phyloP scores from a whole-genome alignment of 2,329 filamentous ascomycete genomes.

The Capronia coronata region DNA sequence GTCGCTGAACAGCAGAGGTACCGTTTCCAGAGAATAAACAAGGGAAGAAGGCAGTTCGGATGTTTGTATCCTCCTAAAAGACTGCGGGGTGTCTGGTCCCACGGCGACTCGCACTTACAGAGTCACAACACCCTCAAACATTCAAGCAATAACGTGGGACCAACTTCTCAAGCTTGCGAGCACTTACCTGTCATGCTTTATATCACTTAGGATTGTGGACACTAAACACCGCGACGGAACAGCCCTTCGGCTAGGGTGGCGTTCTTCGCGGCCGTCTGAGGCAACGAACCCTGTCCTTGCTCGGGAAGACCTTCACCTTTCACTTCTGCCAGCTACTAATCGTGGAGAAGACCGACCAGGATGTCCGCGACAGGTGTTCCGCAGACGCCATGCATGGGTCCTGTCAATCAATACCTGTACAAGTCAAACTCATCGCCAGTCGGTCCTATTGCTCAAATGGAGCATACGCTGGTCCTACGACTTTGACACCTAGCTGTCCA shows the following conservation, averaged over 20 bases:
- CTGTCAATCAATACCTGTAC: too few relatives aligned
- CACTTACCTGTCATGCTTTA: too few relatives aligned
- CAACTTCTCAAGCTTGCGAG: background rate
- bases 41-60: background rate
- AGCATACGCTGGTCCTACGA: background rate
- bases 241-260: background rate
- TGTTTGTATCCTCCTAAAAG: background rate
- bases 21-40: background rate
- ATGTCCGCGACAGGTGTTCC: background rate
- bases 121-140: background rate
- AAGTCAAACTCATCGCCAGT: too few relatives aligned
- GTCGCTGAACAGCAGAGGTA: background rate
- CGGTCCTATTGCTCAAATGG: too few relatives aligned
- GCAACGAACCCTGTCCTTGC: background rate
- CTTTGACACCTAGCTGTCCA: background rate
- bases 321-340: too few relatives aligned
- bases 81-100: background rate
- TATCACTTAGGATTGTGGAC: background rate
- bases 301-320: slow-evolving; percentile 4
- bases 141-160: too few relatives aligned
- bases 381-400: too few relatives aligned
- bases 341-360: background rate
- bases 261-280: too few relatives aligned
- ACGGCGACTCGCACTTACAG: background rate
- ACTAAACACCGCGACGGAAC: background rate